Conservation (phyloP, 2,329 filamentous ascomycete genomes). For the Ambrosiella beaveri region DNA sequence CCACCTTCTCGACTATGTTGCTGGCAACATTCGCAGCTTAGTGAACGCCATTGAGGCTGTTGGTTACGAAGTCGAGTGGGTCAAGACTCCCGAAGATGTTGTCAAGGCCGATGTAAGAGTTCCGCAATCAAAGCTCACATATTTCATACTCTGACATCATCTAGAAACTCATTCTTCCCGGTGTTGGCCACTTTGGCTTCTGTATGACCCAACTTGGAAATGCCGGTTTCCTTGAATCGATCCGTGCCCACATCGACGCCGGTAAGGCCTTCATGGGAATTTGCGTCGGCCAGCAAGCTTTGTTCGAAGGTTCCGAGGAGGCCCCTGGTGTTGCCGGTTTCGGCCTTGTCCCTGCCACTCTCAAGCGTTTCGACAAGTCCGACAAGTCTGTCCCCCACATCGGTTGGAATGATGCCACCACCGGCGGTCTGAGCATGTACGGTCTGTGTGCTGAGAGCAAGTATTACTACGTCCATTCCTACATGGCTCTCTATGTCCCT, state of each 20-base stretch:
- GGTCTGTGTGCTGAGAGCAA: slow-evolving; percentile 67
- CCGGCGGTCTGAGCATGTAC: slow-evolving; percentile 44
- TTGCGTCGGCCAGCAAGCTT: slow-evolving; percentile 81
- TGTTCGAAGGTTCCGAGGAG: slow-evolving; percentile 77
- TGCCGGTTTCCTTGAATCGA: slow-evolving; percentile 69
- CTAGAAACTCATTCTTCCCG: slow-evolving; percentile 84
- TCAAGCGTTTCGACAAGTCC: slow-evolving; percentile 60
- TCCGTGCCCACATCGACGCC: slow-evolving; percentile 63
- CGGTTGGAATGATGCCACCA: slow-evolving; percentile 87
- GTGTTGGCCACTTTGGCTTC: slow-evolving; percentile 95
- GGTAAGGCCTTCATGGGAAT: slow-evolving; percentile 99
- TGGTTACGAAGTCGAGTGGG: slow-evolving; percentile 85
- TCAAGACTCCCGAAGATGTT: slow-evolving; percentile 70
- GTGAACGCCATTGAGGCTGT: slow-evolving; percentile 96
- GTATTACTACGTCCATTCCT: slow-evolving; percentile 98
- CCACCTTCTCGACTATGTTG: slow-evolving; percentile 73
- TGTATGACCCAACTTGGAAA: slow-evolving; percentile 70
- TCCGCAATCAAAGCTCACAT: not conserved
- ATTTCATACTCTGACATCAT: slow-evolving; percentile 1
- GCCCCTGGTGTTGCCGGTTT: slow-evolving; percentile 55
- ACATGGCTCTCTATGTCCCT: slow-evolving; percentile 58
- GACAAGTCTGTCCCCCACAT: slow-evolving; percentile 95
- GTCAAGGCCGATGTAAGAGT: slow-evolving; percentile 58
- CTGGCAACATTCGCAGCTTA: slow-evolving; percentile 87
- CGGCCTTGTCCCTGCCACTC: slow-evolving; percentile 50